Conservation (phyloP, 2,329 filamentous ascomycete species). For the Colletotrichum echinochloae region DNA sequence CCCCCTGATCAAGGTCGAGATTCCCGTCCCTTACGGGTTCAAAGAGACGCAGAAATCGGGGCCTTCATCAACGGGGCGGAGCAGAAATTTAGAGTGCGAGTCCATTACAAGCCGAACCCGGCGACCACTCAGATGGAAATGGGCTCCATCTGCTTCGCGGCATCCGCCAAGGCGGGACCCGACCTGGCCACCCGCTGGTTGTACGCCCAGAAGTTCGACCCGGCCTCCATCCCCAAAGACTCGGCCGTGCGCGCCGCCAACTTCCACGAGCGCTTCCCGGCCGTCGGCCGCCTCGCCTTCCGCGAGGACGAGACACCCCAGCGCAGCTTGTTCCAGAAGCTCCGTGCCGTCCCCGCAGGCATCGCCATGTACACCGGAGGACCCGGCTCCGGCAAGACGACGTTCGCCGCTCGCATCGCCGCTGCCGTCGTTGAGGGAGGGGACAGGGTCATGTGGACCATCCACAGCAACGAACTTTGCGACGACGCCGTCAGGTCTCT, state of each 20-base stretch:
- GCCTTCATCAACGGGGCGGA: neutral
- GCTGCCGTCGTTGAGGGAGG: neutral
- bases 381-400: conserved; percentile 28
- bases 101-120: neutral
- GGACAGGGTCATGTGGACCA: conserved; percentile 12
- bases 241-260: neutral
- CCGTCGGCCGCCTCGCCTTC: neutral
- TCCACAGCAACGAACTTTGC: conserved; percentile 25
- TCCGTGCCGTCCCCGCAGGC: conserved; percentile 14
- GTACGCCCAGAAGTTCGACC: conserved; percentile 12
- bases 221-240: neutral
- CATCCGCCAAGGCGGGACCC: neutral
- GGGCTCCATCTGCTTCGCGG: neutral
- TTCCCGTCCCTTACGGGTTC: neutral
- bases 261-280: conserved; percentile 13
- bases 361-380: conserved; percentile 20
- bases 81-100: neutral
- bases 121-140: conserved; percentile 25
- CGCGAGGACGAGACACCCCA: conserved; percentile 5
- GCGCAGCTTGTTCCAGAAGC: neutral
- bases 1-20: neutral
- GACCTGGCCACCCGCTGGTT: conserved; percentile 11
- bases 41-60: neutral
- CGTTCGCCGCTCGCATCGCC: conserved; percentile 16
- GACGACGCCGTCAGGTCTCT: conserved; percentile 11